These are phyloP conservation scores for Dactylellina haptotyla DNA, from an alignment of 2,329 filamentous ascomycete species.

Conservation along the genomic window DNA sequence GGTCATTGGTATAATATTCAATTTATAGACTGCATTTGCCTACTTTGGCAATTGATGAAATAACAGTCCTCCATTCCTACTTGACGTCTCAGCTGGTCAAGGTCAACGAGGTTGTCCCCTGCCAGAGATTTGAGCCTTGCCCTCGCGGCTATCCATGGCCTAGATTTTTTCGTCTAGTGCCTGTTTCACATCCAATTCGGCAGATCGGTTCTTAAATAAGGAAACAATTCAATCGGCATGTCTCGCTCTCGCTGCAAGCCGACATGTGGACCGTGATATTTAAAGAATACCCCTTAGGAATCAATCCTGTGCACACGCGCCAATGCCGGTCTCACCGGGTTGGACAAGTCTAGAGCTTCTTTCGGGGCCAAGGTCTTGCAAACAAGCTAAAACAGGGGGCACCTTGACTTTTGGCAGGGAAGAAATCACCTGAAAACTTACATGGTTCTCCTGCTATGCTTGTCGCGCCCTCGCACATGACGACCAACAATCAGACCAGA, in stretches of 20 bases:
- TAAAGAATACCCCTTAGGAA: conserved; percentile 1
- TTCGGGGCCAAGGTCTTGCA: background rate
- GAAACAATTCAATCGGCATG: background rate
- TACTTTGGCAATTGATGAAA: conserved; percentile 18
- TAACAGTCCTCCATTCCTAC: conserved; percentile 21
- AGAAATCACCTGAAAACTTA: conserved; percentile 10
- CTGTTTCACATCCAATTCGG: background rate
- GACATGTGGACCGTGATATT: background rate
- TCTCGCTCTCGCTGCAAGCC: background rate
- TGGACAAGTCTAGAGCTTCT: background rate
- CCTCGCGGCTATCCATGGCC: background rate
- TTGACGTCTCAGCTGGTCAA: conserved; percentile 15
- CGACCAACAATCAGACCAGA: background rate
- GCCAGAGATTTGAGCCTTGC: conserved; percentile 33
- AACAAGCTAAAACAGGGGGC: background rate
- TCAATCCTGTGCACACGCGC: conserved; percentile 7
- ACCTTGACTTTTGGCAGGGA: background rate
- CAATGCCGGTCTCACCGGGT: background rate
- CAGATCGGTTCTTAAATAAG: background rate
- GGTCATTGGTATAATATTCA: conserved; percentile 15
- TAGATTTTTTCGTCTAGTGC: background rate
- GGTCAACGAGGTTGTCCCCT: conserved; percentile 39
- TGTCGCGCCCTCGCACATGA: conserved; percentile 4
- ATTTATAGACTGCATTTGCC: conserved; percentile 28
- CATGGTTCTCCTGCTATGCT: background rate